Conservation (phyloP, 306 rosid species). For the Quercus robur region DNA sequence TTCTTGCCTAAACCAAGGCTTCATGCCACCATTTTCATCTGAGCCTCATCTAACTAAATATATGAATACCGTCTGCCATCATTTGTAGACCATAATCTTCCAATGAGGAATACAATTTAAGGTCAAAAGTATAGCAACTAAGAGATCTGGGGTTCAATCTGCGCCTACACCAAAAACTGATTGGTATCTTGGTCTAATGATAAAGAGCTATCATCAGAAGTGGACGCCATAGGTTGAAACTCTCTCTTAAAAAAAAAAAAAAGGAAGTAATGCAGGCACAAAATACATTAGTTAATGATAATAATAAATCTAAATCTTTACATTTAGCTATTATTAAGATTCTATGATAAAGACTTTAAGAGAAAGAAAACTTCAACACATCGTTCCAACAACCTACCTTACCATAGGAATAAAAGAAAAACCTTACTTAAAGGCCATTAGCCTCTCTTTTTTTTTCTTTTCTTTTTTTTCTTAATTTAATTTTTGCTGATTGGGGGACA, state of each 20-base stretch:
- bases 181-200: too few species aligned
- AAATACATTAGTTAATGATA: not conserved
- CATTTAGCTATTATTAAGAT: not conserved
- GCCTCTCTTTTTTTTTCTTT: too few species aligned
- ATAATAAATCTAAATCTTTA: not conserved
- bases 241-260: too few species aligned
- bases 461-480: too few species aligned
- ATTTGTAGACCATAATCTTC: not conserved
- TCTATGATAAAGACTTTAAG: not conserved
- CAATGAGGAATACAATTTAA: slow-evolving; percentile 8
- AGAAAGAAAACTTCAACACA: not conserved
- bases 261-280: not conserved
- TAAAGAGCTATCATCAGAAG: too few species aligned
- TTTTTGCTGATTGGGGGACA: too few species aligned
- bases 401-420: too few species aligned
- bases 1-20: not conserved
- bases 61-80: slow-evolving; percentile 3
- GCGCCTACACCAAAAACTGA: too few species aligned
- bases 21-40: slow-evolving; percentile 1
- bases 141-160: not conserved
- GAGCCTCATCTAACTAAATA: slow-evolving; percentile 17
- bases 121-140: not conserved
- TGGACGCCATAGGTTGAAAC: too few species aligned
- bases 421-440: too few species aligned
- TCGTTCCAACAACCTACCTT: not conserved